Percentiles rank a stretch among this genome's conserved stretches.
phyloP scores from a whole-genome alignment of 345 rosid species.

The Syzygium oleosum region DNA sequence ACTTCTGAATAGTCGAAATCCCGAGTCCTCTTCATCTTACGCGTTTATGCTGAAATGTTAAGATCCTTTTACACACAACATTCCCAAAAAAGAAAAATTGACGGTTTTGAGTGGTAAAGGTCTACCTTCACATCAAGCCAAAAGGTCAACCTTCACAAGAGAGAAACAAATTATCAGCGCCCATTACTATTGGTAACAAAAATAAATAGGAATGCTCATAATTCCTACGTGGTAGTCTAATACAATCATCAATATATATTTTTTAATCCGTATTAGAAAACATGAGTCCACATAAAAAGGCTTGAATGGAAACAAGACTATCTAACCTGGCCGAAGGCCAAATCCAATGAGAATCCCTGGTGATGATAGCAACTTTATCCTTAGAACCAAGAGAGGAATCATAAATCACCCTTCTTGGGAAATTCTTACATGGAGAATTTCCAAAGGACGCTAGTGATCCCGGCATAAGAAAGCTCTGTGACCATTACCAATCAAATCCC shows the following conservation, averaged over 20 bases:
- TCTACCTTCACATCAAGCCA: background rate
- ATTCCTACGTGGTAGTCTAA: background rate
- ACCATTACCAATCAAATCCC: background rate
- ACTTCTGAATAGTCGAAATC: background rate
- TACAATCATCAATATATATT: rapidly evolving
- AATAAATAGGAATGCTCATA: background rate
- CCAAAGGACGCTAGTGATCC: background rate
- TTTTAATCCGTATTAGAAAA: rapidly evolving
- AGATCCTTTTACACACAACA: background rate
- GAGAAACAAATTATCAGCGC: too few relatives aligned
- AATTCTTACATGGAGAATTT: background rate
- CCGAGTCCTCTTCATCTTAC: rapidly evolving
- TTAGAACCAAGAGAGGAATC: background rate
- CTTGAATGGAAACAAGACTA: background rate
- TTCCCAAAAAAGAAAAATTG: background rate
- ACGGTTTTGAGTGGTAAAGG: background rate
- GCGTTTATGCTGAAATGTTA: background rate
- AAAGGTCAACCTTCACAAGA: background rate
- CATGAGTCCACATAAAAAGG: background rate
- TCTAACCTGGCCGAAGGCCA: background rate
- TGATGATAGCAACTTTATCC: background rate
- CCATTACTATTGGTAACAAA: too few relatives aligned
- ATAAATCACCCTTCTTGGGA: rapidly evolving
- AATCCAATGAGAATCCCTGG: background rate
- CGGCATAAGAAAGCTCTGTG: background rate